phyloP scores from a whole-genome alignment of 768 basidiomycete species.

The Stropharia rugosoannulata region DNA sequence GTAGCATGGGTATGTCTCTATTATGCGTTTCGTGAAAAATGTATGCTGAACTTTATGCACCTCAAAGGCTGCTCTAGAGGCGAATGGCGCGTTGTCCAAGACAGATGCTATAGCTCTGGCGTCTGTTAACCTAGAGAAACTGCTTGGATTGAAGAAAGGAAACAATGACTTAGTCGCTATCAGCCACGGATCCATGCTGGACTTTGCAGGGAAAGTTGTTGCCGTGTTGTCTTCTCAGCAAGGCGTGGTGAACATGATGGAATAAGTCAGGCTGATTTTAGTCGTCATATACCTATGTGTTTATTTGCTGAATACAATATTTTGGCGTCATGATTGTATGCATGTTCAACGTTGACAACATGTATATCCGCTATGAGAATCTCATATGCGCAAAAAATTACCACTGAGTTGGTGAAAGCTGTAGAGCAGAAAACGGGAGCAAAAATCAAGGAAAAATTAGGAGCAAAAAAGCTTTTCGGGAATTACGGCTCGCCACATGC shows the following conservation, averaged over 20 bases:
- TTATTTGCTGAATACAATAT: not conserved
- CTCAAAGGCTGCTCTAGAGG: conserved; percentile 18
- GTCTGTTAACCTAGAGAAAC: conserved; percentile 39
- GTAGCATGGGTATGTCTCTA: conserved; percentile 62
- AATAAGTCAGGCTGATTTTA: not conserved
- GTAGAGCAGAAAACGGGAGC: too few relatives aligned
- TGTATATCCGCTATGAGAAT: too few relatives aligned
- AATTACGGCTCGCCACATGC: too few relatives aligned
- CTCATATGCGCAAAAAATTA: too few relatives aligned
- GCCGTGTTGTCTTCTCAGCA: conserved; percentile 33
- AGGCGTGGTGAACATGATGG: conserved; percentile 20
- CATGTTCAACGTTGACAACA: too few relatives aligned
- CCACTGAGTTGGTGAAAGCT: too few relatives aligned
- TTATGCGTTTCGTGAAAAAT: not conserved
- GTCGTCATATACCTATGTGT: not conserved
- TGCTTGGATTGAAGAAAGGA: conserved; percentile 33
- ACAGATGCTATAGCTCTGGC: conserved; percentile 36
- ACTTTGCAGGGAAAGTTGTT: conserved; percentile 40
- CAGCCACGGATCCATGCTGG: conserved; percentile 33
- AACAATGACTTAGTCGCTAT: conserved; percentile 41
- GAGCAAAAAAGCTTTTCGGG: too few relatives aligned
- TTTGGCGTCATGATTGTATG: too few relatives aligned
- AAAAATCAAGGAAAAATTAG: too few relatives aligned
- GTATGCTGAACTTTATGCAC: not conserved
- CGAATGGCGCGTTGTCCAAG: conserved; percentile 25